Evolutionary conservation across 371 early-diverging fungal species (phyloP), one percentile per base, ranked within the genome.

Genomic region (Lichtheimia ramosa): DNA sequence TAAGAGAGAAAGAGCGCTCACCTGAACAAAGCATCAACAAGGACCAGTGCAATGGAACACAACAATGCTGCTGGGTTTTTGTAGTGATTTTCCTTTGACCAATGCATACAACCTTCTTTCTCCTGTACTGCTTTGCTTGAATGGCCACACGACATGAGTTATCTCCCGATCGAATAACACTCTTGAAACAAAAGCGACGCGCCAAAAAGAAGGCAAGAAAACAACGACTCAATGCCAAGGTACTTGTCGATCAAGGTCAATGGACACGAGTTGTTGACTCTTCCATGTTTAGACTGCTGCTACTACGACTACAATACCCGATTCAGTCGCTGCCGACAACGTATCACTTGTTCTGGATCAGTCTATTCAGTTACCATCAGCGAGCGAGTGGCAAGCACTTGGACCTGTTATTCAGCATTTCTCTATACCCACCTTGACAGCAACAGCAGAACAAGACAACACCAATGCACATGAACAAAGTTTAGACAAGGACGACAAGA

Each of bases 121-220:
- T 16, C 10, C 46, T 46, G 8, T 5, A 2, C 46, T 34, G 21
- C 46, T 46, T 46, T 46, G 46, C 46, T 21, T 46, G 21, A 15
- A 54, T 54, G 54, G 41, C 54, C 18, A 54, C 54, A 5, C 25
- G 34, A 23, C 8, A 54, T 20, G 20, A 41, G 3, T 2, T 18
- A 16, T 13, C 54, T n/a, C 15, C 42, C 3, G 56, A 56, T 13
- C 23, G 56, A 28, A 21, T 58, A 20, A 51, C 12, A 40, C 18
- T 20, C 23, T 40, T 58, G 15, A 58, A 58, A 50, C 58, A 58
- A 3, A 58, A 58, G 24, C 49, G 58, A 50, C 23, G 48, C 5
- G 58, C 49, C 39, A 48, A 50, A 51, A 58, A 58, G 50, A 58
- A 58, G 21, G 27, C 21, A 40, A 15, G 58, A 21, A 58, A 50